These are phyloP conservation scores for Ustilago xerochloae DNA, from an alignment of 1,284 basidiomycete species.

Conservation along the genomic window DNA sequence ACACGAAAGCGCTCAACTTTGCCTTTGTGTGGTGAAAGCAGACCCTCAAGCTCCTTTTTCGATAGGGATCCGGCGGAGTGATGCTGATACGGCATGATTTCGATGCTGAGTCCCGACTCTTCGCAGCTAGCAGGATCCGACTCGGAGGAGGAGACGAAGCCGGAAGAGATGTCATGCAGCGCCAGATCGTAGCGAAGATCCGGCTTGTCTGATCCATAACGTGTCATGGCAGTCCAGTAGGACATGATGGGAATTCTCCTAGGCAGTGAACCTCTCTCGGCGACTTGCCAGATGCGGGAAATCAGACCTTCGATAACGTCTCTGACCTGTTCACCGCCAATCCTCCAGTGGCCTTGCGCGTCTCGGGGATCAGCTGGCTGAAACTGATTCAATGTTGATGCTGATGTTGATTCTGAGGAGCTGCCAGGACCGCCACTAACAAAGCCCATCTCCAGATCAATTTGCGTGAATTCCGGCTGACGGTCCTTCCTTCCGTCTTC, in stretches of 20 bases:
- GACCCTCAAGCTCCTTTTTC: slow-evolving; percentile 46
- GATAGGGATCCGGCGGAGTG: slow-evolving; percentile 30
- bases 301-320: slow-evolving; percentile 58
- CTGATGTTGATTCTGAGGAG: background rate
- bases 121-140: background rate
- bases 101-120: slow-evolving; percentile 14
- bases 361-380: slow-evolving; percentile 25
- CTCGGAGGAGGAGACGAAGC: slow-evolving; percentile 16
- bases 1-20: slow-evolving; percentile 56
- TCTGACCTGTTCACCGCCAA: slow-evolving; percentile 69
- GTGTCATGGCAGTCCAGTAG: slow-evolving; percentile 55
- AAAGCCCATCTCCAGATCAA: slow-evolving; percentile 96
- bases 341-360: slow-evolving; percentile 75
- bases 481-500: slow-evolving; percentile 93
- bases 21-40: slow-evolving; percentile 34
- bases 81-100: slow-evolving; percentile 49
- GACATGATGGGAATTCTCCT: slow-evolving; percentile 52
- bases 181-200: slow-evolving; percentile 83
- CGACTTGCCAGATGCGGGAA: slow-evolving; percentile 76
- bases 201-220: slow-evolving; percentile 93
- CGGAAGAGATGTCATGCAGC: slow-evolving; percentile 46
- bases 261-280: slow-evolving; percentile 73
- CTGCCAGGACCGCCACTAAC: slow-evolving; percentile 78
- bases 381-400: background rate
- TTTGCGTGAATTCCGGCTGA: slow-evolving; percentile 95